These are phyloP conservation scores for Colletotrichum endophyticum DNA, from an alignment of 2,329 filamentous ascomycete species.

Conservation along the genomic window DNA sequence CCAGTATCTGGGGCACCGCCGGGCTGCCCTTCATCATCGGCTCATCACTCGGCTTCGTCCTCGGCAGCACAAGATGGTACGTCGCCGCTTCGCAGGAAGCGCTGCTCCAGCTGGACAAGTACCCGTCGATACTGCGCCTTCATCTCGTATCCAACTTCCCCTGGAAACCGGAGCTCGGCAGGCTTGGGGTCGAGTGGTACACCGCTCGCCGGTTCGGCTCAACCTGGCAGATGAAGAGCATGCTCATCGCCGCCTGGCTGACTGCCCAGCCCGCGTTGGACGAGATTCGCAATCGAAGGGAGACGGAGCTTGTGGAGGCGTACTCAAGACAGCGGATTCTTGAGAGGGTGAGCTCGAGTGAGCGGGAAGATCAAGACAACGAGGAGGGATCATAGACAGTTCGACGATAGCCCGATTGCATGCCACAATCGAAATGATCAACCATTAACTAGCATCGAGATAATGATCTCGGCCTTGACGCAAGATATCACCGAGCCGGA, in stretches of 20 bases:
- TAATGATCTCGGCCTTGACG: neutral
- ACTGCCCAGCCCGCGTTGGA: conserved; percentile 25
- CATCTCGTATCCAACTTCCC: conserved; percentile 27
- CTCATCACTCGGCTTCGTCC: conserved; percentile 24
- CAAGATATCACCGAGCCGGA: neutral
- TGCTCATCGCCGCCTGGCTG: conserved; percentile 25
- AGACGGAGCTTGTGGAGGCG: conserved; percentile 20
- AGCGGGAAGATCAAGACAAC: neutral
- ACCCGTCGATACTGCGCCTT: conserved; percentile 24
- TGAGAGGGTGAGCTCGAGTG: neutral
- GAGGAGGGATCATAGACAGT: neutral
- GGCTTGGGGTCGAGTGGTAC: conserved; percentile 11
- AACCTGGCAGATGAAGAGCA: conserved; percentile 22
- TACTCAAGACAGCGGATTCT: neutral
- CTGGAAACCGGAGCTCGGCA: conserved; percentile 19
- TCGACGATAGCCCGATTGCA: neutral
- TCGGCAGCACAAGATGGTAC: conserved; percentile 26
- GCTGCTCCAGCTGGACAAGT: conserved; percentile 22
- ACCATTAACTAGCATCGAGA: neutral
- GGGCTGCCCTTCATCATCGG: conserved; percentile 24
- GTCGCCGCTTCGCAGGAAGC: conserved; percentile 19
- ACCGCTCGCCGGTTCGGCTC: conserved; percentile 15
- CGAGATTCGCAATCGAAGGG: conserved; percentile 21
- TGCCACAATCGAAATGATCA: neutral
- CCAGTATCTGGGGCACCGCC: conserved; percentile 26